phyloP scores from a whole-genome alignment of 805 yeast species.

The Cyberlindnera xishuangbannaensis region DNA sequence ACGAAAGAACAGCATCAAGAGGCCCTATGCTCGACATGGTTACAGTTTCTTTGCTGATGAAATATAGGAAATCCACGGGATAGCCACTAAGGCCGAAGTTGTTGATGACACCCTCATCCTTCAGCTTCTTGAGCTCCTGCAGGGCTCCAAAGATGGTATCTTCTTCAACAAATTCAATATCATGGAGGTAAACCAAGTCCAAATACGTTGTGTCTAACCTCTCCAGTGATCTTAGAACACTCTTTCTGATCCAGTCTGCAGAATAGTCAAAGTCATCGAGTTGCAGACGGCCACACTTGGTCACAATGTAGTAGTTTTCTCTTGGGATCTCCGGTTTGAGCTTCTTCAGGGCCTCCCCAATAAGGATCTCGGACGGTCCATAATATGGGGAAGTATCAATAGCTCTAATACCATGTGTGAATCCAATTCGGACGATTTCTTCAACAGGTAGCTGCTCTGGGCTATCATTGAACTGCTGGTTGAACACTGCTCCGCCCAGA shows the following conservation, averaged over 20 bases:
- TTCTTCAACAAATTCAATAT: slow-evolving; percentile 71
- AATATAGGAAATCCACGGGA: slow-evolving; percentile 64
- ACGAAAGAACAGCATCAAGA: slow-evolving; percentile 71
- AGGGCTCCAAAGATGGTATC: slow-evolving; percentile 57
- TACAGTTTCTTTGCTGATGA: slow-evolving; percentile 38
- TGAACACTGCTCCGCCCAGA: slow-evolving; percentile 87
- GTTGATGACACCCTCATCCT: slow-evolving; percentile 54
- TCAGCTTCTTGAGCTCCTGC: slow-evolving; percentile 49
- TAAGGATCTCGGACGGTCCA: slow-evolving; percentile 75
- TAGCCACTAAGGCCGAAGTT: slow-evolving; percentile 83
- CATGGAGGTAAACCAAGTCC: slow-evolving; percentile 84
- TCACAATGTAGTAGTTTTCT: slow-evolving; percentile 61
- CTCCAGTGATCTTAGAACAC: slow-evolving; percentile 61
- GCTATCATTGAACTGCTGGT: slow-evolving; percentile 68
- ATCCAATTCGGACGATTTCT: slow-evolving; percentile 54
- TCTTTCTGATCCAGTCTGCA: slow-evolving; percentile 48
- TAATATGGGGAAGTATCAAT: slow-evolving; percentile 92
- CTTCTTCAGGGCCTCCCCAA: slow-evolving; percentile 59
- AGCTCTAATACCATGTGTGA: slow-evolving; percentile 64
- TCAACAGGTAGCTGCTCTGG: slow-evolving; percentile 56
- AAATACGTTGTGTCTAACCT: slow-evolving; percentile 64
- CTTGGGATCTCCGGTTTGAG: slow-evolving; percentile 41
- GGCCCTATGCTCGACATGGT: slow-evolving; percentile 44
- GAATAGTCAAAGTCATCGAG: slow-evolving; percentile 73
- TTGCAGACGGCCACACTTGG: slow-evolving; percentile 79